Base-by-base conservation (phyloP, 2,329 filamentous ascomycete species). In the Elsinoe perseae region DNA sequence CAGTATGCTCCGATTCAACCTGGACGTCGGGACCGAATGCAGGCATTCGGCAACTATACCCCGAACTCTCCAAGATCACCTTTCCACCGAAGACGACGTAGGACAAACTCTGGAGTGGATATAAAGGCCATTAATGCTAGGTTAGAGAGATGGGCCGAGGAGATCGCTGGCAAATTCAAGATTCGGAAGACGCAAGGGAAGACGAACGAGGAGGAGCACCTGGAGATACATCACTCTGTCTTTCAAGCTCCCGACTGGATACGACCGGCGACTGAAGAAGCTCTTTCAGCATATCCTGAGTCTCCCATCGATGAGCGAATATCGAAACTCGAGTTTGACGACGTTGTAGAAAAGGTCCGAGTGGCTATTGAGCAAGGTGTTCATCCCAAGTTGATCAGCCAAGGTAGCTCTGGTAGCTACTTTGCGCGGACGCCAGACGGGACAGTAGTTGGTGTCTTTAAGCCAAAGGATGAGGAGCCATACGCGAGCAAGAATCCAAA, bases 111-210 rank as follows among this genome's bases (percentile, higher is more conserved):
- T 18, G 92, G 91, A 2, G 92, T 98, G 16, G 93, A 98, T 67
- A 87, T 98, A 68, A 97, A 97, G 70, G 93, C 93, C 59, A 97
- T 98, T 73, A 98, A 98, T 71, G 91, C 92, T 58, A 81, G 93
- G 21, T 76, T 98, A 23, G 93, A 98, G 73, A 81, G 88, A 68
- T 98, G 93, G 93, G 93, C 93, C 14, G 93, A 97, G 64, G 93
- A 98, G 73, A 97, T 98, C 66, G 91, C 93, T 27, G 87, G 89
- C 63, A 93, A 95, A 65, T 97, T 98, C 80, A 97, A 95, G 76
- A 88, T 91, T 61, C 78, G 81, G 63, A 85, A 84, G 65, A 83
- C 86, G 55, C 89, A 84, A 68, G 87, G 85, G 50, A 85, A 83
- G 65, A 81, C 80, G 6, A 73, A 84, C 43, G 88, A 95, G 62